A percentile compares a stretch with the other conserved stretches of the same genome.
These are phyloP conservation scores for Diaporthe sp. DNA, from an alignment of 2,329 filamentous ascomycete genomes.

Conservation along the genomic window DNA sequence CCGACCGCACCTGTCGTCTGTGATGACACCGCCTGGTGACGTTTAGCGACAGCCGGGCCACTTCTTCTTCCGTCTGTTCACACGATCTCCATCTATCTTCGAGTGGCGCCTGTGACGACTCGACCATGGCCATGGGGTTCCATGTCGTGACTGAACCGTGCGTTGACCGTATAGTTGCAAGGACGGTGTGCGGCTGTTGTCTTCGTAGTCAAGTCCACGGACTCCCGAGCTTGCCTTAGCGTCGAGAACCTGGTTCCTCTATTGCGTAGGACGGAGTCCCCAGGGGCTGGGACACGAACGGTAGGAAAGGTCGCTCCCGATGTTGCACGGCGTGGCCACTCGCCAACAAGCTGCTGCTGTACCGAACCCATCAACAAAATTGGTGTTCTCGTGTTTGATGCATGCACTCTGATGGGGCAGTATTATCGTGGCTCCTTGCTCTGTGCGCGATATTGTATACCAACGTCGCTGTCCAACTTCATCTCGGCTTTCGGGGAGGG, in stretches of 20 bases:
- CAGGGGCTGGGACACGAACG: background rate
- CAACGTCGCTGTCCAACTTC: background rate
- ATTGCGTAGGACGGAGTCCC: background rate
- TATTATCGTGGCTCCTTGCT: background rate
- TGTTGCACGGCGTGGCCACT: background rate
- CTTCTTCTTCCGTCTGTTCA: background rate
- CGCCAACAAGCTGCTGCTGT: background rate
- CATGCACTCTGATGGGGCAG: fast-evolving
- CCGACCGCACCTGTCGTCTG: background rate
- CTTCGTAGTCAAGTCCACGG: background rate
- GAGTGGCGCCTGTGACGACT: background rate
- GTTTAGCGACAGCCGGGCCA: too few relatives aligned
- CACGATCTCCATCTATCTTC: background rate
- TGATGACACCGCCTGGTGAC: background rate
- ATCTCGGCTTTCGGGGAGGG: slow-evolving; percentile 33
- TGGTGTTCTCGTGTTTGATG: too few relatives aligned
- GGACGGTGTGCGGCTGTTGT: background rate
- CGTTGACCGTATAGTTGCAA: background rate
- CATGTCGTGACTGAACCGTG: background rate
- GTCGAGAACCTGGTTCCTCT: fast-evolving
- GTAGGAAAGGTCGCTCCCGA: too few relatives aligned
- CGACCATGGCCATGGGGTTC: too few relatives aligned
- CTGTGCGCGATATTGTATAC: background rate
- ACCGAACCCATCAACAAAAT: too few relatives aligned
- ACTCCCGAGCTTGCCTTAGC: background rate